Base-by-base conservation (phyloP, 805 yeast genomes). In the Blastobotrys robertii region DNA sequence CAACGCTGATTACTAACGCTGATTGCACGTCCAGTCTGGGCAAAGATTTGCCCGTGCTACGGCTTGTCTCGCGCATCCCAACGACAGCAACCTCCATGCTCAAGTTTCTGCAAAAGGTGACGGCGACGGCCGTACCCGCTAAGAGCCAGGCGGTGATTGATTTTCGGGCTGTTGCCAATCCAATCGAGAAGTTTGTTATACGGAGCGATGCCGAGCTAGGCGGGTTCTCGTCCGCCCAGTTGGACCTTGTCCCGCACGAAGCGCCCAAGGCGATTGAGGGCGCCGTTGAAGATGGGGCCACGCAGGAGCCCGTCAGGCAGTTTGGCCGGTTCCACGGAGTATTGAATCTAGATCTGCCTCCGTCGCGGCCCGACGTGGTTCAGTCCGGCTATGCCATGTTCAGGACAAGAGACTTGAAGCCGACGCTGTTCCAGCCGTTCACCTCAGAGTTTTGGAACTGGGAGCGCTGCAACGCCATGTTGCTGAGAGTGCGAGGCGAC, bases 341-440 rank as follows among this genome's bases (percentile, higher is more conserved):
- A 39, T 58, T 78, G 45, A 77, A 74, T 50, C 70, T 80, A 46
- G 84, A 81, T 50, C 70, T 82, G 30, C 92, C 84, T 10, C 69
- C 72, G 42, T 73, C 74, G 48, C 68, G 77, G 39, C 84, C 85
- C 1, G 79, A 78, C 40, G 73, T 83, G 15, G 69, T 73, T 12
- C 67, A 77, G 47, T 73, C 81, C 13, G 84, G 84, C 1, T 78
- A 78, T 66, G 84, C 94, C 31, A 84, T 85, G 94, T 84, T 82
- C 63, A 72, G 94, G 48, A 84, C 94, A 0, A 72, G 67, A 50
- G 84, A 83, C 55, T 74, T 77, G 53, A 71, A 68, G 44, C 66
- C 64, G 44, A 33, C 39, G 4, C 16, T 30, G 38, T 11, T 10
- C 14, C 65, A 62, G 6, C 60, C 69, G 47, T 62, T 72, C 25